Conservation (phyloP, 352 stramenopile genomes). For the Pythium folliculosum region DNA sequence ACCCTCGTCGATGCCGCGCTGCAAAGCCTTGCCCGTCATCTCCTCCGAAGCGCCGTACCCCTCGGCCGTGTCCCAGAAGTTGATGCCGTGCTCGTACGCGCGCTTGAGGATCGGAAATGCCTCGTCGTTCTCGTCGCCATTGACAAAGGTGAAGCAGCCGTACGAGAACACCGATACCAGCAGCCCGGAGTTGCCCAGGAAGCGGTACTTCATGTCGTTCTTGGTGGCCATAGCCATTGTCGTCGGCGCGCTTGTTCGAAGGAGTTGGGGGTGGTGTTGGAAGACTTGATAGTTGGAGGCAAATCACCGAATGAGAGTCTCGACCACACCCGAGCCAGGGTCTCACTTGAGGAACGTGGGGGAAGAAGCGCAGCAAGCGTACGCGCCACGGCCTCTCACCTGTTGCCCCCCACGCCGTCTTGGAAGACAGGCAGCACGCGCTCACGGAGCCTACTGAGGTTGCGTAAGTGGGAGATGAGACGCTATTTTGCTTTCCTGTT, state of each 20-base stretch:
- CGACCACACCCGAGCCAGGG: neutral
- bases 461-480: no score
- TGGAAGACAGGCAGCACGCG: no score
- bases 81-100: constrained; percentile 34
- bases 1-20: neutral
- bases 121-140: constrained; percentile 1
- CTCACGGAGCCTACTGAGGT: no score
- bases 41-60: constrained; percentile 20
- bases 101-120: neutral
- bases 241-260: no score
- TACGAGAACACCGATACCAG: neutral
- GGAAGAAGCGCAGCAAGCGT: no score
- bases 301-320: neutral
- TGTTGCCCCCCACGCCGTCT: no score
- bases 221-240: neutral
- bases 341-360: neutral
- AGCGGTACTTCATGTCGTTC: constrained; percentile 1
- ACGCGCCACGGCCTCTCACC: no score
- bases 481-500: neutral
- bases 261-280: neutral
- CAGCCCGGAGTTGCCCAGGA: neutral
- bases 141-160: neutral
- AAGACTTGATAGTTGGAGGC: neutral
- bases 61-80: constrained; percentile 38
- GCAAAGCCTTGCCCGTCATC: constrained; percentile 16